Evolutionary conservation across 1,284 basidiomycete species (phyloP), one percentile per base, ranked within the genome.

Genomic region (Austroboletus rostrupii): DNA sequence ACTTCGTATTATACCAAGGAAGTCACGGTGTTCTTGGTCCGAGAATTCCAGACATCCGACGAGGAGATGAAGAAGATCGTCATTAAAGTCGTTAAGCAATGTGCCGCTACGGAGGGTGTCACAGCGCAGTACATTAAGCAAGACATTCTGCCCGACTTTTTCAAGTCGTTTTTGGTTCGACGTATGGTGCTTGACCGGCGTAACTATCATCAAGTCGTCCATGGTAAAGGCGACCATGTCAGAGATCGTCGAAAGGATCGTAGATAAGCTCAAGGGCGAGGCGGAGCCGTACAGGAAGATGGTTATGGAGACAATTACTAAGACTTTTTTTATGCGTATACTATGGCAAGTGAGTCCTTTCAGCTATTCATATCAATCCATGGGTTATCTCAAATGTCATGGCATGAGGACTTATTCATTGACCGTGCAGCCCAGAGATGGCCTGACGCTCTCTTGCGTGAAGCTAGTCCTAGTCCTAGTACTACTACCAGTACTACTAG

Each of bases 11-110:
- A 97, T 66, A 97, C 94, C 45, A 94, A 93, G 70, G 94, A 97
- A 77, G 92, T 95, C 56, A 96, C 94, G 47, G 91, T 97, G 53
- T 97, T 97, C 67, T 85, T 99, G 53, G 99, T 99, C 56, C 92
- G 97, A 67, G 97, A 99, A 74, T 99, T 99, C 77, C 95, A 97
- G 70, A 97, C 93, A 7, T 97, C 96, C 10, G 97, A 99, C 68
- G 97, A 99, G 71, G 97, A 99, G 76, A 99, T 99, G 97, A 97
- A 98, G 78, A 97, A 98, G 78, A 99, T 99, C 60, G 96, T 99
- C 4, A 75, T 99, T 46, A 98, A 99, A 70, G 97, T 99, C 48
- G 95, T 99, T 64, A 97, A 98, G 72, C 96, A 99, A 69, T 99
- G 97, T 66, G 92, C 97, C 35, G 91, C 92, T 8, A 99, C 97